Conservation (phyloP, 169 alveolate species). For the Plasmodium chabaudi region DNA sequence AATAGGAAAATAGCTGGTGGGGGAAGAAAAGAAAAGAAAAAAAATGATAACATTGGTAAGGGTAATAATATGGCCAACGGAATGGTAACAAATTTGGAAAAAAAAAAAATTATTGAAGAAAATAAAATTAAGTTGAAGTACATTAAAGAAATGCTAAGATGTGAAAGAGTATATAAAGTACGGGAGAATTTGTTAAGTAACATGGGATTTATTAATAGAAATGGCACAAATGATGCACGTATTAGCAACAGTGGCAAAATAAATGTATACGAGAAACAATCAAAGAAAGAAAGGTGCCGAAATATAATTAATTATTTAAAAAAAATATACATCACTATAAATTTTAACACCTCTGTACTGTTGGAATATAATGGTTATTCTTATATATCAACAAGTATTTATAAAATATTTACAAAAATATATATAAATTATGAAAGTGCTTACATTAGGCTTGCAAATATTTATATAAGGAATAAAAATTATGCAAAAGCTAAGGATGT, state of each 20-base stretch:
- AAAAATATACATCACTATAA: constrained; percentile 35
- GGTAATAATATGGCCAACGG: neutral
- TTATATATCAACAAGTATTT: constrained; percentile 19
- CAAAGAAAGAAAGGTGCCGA: constrained; percentile 28
- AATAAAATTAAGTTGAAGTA: neutral
- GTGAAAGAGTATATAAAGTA: neutral
- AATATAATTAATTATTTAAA: constrained; percentile 60
- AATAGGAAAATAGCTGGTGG: neutral
- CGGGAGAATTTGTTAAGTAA: neutral
- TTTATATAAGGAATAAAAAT: constrained; percentile 44
- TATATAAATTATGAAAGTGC: constrained; percentile 56
- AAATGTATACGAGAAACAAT: constrained; percentile 18
- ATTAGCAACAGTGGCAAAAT: neutral
- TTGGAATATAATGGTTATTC: constrained; percentile 42
- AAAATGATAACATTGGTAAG: neutral
- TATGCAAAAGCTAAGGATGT: constrained; percentile 41
- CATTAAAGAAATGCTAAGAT: too few relatives aligned
- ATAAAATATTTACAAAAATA: constrained; percentile 45
- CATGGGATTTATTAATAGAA: constrained; percentile 14
- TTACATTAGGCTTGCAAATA: constrained; percentile 49
- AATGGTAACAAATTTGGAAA: neutral
- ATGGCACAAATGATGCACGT: neutral
- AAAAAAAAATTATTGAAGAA: neutral
- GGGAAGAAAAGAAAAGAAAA: neutral
- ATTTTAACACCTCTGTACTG: constrained; percentile 35